Base-by-base conservation (phyloP, 352 stramenopile genomes). In the Phytophthora kernoviae region DNA sequence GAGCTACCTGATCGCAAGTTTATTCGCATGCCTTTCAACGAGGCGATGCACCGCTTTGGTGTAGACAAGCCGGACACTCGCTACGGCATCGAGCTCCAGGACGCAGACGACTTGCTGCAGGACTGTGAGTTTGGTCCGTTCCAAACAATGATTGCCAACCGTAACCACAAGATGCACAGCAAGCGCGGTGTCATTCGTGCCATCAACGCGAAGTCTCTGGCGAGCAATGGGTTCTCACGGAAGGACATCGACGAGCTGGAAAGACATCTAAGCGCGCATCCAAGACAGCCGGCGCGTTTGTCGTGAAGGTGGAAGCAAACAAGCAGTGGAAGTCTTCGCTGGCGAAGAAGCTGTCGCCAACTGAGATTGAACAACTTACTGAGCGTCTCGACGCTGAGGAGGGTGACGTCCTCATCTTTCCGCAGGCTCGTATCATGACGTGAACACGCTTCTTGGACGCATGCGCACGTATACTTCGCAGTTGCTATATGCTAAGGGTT, bases 51-150 rank as follows among this genome's bases (percentile, higher is more conserved):
- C 26, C 79, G 78, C 37, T 96, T 76, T 60, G 87, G 87, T 17
- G 87, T 94, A 0, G 89, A 96, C 70, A 95, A 95, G 52, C 89
- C 87, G 0, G 87, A 96, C 58, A 93, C 81, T 34, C 84, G 88
- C 4, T 93, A 88, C 44, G 82, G 73, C 2, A 61, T 95, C 5
- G 82, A 92, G 56, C 68, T 95, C 2, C 48, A 76, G 41, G 81
- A 93, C 56, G 69, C 90, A 8, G 62, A 63, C 24, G 68, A 85
- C 26, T 8, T 74, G 15, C 41, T 93, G 12, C 50, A 70, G 27
- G 33, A 42, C 3, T 77, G 63, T 18, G 62, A 77, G 12, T 89
- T 90, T 36, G 40, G 42, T 11, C 58, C 64, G 10, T 90, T 92
- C 50, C 73, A 80, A 32, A 55, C 69, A 9, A 73, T 61, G 14